phyloP scores from a whole-genome alignment of 345 rosid genomes.

The Dimocarpus longan region DNA sequence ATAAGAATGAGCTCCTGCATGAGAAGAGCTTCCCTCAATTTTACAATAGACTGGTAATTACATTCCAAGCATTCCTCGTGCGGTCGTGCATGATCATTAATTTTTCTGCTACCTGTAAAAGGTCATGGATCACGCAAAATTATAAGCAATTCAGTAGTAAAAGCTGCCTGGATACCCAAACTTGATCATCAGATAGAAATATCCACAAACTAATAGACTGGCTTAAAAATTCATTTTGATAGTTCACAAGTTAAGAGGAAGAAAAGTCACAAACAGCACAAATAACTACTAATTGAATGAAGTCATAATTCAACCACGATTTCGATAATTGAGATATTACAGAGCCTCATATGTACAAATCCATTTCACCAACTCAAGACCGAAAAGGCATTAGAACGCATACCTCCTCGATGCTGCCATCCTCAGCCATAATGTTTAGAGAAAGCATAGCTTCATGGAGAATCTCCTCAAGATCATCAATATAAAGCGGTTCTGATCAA shows the following conservation, averaged over 20 bases:
- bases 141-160: background rate
- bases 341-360: background rate
- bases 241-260: background rate
- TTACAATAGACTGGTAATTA: slow-evolving; percentile 54
- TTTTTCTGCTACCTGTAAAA: slow-evolving; percentile 70
- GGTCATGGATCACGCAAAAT: background rate
- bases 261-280: background rate
- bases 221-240: background rate
- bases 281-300: background rate
- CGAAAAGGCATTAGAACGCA: background rate
- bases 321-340: no score
- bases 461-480: slow-evolving; percentile 67
- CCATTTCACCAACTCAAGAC: background rate
- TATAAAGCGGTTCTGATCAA: slow-evolving; percentile 59
- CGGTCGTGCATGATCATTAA: slow-evolving; percentile 78
- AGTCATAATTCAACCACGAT: background rate
- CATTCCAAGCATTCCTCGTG: slow-evolving; percentile 75
- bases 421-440: slow-evolving; percentile 70
- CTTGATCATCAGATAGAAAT: background rate
- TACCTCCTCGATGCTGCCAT: slow-evolving; percentile 90
- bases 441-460: slow-evolving; percentile 57
- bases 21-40: slow-evolving; percentile 48
- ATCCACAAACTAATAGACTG: background rate
- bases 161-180: background rate
- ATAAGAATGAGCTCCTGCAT: slow-evolving; percentile 31